These are phyloP conservation scores for Lachnellula hyalina DNA, from an alignment of 2,329 filamentous ascomycete genomes.

Conservation along the genomic window DNA sequence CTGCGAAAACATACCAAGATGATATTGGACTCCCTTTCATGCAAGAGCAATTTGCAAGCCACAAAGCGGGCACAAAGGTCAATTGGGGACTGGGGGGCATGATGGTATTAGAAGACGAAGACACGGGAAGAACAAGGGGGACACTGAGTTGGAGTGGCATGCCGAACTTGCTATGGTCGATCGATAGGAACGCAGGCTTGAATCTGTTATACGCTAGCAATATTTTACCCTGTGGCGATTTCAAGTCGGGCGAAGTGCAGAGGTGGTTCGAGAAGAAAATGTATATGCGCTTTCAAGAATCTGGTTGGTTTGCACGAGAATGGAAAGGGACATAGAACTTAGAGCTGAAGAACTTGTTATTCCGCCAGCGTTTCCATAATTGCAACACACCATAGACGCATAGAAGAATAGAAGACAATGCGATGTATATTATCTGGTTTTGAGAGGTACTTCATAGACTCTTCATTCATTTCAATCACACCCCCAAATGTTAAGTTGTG, in stretches of 20 bases:
- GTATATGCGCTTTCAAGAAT: neutral
- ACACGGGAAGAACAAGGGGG: neutral
- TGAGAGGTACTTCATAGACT: too few relatives aligned
- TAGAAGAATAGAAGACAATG: too few relatives aligned
- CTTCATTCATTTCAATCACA: neutral
- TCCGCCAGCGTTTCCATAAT: too few relatives aligned
- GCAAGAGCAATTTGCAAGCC: neutral
- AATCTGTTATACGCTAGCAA: constrained; percentile 6
- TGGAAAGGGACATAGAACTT: too few relatives aligned
- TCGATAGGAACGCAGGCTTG: neutral
- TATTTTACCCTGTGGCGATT: constrained; percentile 7
- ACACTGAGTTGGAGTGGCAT: neutral
- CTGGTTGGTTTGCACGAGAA: too few relatives aligned
- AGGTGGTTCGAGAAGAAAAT: constrained; percentile 6
- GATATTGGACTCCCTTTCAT: constrained; percentile 20
- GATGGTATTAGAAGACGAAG: neutral
- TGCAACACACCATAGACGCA: too few relatives aligned
- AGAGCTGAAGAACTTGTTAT: too few relatives aligned
- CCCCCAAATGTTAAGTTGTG: neutral
- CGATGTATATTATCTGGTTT: too few relatives aligned
- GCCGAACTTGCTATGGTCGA: neutral
- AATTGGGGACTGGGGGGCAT: neutral
- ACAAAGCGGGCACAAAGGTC: constrained; percentile 30
- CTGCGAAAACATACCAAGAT: neutral
- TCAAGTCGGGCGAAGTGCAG: neutral